These are phyloP conservation scores for Nidula microcarpa DNA, from an alignment of 768 basidiomycete species.

Conservation along the genomic window DNA sequence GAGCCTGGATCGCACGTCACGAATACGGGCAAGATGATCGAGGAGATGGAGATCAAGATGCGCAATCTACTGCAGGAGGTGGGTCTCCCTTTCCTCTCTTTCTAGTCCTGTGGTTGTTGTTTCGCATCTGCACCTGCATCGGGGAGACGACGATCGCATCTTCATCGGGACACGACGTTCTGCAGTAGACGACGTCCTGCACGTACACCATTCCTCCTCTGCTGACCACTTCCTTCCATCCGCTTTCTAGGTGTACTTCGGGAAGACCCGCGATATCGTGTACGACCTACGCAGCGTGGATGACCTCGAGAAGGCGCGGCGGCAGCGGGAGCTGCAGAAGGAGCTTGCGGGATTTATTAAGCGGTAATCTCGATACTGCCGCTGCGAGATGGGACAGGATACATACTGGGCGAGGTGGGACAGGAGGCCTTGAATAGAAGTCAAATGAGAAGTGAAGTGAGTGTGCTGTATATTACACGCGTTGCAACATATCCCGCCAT, in stretches of 20 bases:
- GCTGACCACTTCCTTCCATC: neutral
- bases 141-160: no score
- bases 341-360: constrained; percentile 88
- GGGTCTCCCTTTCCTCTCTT: constrained; percentile 7
- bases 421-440: neutral
- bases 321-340: constrained; percentile 83
- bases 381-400: neutral
- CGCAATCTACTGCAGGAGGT: constrained; percentile 90
- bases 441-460: neutral
- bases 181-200: neutral
- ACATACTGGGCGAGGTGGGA: neutral
- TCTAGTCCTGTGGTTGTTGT: constrained; percentile 1
- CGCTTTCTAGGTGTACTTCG: constrained; percentile 77
- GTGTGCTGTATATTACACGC: no score
- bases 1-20: constrained; percentile 82
- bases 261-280: constrained; percentile 94
- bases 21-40: constrained; percentile 94
- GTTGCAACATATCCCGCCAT: no score
- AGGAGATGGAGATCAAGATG: constrained; percentile 99
- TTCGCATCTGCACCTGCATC: neutral
- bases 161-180: neutral
- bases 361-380: constrained; percentile 43
- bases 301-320: constrained; percentile 77
- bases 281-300: constrained; percentile 87
- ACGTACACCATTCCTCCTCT: neutral